Base-by-base conservation (phyloP, 1,139 yeast genomes). In the Taphrina flavorubra region DNA sequence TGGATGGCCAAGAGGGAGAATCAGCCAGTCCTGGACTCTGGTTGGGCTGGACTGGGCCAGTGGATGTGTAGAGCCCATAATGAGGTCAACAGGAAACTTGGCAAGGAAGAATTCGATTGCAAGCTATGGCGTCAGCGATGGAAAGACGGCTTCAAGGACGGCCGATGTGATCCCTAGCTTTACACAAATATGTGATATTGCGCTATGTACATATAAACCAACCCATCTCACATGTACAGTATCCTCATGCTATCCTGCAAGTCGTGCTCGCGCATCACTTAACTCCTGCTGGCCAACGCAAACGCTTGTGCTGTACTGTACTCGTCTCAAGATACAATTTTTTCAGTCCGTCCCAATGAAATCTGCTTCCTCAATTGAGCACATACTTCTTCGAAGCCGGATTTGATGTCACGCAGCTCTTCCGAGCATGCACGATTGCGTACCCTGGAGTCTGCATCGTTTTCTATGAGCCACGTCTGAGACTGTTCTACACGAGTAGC, bases 61-160 rank as follows among this genome's bases (percentile, higher is more conserved):
- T 94, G 99, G 99, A 80, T 94, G 69, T 95, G 99, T 79, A 89
- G 87, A 72, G 98, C 98, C 3, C 99, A 94, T 79, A 94, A 94
- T 76, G 90, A 85, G 53, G 98, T 95, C 36, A 94, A 95, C 77
- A 81, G 77, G 18, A 92, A 92, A 77, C 78, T 92, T 39, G 96
- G 96, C 0, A 94, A 94, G 78, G 92, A 91, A 5, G 81, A 81
- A 70, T 94, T 94, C 76, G 92, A 94, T 76, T 94, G 98, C 76
- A 81, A 86, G 70, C 83, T 90, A 73, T 95, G 99, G 99, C 88
- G 87, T 75, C 86, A 89, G 75, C 86, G 99, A 76, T 94, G 99
- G 99, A 67, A 57, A 53, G 74, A 72, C 51, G 74, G 74, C 7
- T 72, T 73, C 73, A 71, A 69, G 59, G 74, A 72, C 65, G 74